These are phyloP conservation scores for Neophaeococcomyces aloes DNA, from an alignment of 2,329 filamentous ascomycete genomes.

Conservation along the genomic window DNA sequence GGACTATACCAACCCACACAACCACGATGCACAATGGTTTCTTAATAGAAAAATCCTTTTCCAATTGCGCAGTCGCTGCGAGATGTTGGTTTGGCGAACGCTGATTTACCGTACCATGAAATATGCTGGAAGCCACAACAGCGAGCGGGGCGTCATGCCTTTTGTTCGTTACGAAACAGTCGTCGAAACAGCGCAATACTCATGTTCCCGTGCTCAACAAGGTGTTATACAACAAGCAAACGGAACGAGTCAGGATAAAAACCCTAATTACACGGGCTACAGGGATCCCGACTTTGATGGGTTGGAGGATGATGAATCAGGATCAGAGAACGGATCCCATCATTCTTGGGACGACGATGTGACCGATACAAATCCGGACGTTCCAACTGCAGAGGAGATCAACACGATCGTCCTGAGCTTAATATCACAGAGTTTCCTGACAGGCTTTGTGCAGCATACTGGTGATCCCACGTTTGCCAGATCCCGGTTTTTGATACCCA, in stretches of 20 bases:
- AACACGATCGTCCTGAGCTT: slow-evolving; percentile 68
- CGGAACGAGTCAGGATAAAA: slow-evolving; percentile 1
- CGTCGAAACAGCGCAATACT: slow-evolving; percentile 50
- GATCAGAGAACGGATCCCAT: too few relatives aligned
- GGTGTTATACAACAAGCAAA: slow-evolving; percentile 14
- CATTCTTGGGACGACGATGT: not conserved
- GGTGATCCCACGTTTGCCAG: slow-evolving; percentile 29
- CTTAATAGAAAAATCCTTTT: slow-evolving; percentile 65
- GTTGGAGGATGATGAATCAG: not conserved
- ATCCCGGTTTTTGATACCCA: slow-evolving; percentile 69
- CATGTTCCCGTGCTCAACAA: slow-evolving; percentile 40
- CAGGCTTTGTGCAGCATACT: slow-evolving; percentile 72
- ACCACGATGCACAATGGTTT: slow-evolving; percentile 58
- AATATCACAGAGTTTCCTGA: slow-evolving; percentile 68
- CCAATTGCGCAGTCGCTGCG: slow-evolving; percentile 63
- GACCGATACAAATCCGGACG: slow-evolving; percentile 21
- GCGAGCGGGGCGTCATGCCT: slow-evolving; percentile 53
- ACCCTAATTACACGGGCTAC: slow-evolving; percentile 9
- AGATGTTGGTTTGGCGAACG: slow-evolving; percentile 74
- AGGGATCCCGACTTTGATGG: slow-evolving; percentile 13
- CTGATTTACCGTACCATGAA: slow-evolving; percentile 41
- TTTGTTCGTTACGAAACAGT: slow-evolving; percentile 64
- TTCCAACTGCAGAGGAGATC: slow-evolving; percentile 49
- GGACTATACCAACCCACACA: slow-evolving; percentile 33
- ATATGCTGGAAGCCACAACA: slow-evolving; percentile 49